Evolutionary conservation across 2,329 filamentous ascomycete species (phyloP).

Genomic region (Exophiala sp.): DNA sequence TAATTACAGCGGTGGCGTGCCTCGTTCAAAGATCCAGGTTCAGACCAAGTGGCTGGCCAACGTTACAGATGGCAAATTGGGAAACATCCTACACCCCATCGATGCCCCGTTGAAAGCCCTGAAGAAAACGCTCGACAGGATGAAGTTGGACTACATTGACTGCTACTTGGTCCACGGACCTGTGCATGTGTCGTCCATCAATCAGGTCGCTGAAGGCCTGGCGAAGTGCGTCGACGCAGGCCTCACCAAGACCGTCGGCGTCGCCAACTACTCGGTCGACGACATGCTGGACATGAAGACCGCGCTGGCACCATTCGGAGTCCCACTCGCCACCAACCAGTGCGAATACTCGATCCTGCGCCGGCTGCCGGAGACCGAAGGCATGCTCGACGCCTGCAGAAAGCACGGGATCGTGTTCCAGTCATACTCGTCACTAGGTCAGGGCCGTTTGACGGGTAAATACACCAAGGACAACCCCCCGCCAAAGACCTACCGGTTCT

Average conservation of each 20-base stretch:
- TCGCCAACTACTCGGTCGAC: conserved; percentile 43
- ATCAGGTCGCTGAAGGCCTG: conserved; percentile 40
- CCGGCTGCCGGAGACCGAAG: conserved; percentile 39
- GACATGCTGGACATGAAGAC: conserved; percentile 44
- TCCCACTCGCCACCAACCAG: conserved; percentile 45
- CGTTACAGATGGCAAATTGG: conserved; percentile 19
- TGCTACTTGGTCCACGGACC: conserved; percentile 46
- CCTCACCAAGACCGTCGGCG: conserved; percentile 41
- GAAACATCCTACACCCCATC: conserved; percentile 34
- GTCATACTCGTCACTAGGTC: conserved; percentile 41
- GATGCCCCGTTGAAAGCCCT: conserved; percentile 37
- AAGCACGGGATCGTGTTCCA: conserved; percentile 43
- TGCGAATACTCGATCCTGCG: conserved; percentile 45
- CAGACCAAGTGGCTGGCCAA: conserved; percentile 43
- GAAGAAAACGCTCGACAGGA: conserved; percentile 36
- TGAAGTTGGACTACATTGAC: conserved; percentile 42
- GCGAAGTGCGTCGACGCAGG: conserved; percentile 44
- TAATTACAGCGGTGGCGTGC: conserved; percentile 28
- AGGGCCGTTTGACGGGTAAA: conserved; percentile 41
- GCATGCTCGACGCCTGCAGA: conserved; percentile 40
- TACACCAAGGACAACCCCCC: conserved; percentile 40
- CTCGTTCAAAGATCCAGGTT: conserved; percentile 37
- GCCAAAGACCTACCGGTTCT: conserved; percentile 38
- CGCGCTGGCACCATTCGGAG: conserved; percentile 36
- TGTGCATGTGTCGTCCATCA: conserved; percentile 40